Base-by-base conservation (phyloP, 352 stramenopile species). In the Phytopythium ostracodes region DNA sequence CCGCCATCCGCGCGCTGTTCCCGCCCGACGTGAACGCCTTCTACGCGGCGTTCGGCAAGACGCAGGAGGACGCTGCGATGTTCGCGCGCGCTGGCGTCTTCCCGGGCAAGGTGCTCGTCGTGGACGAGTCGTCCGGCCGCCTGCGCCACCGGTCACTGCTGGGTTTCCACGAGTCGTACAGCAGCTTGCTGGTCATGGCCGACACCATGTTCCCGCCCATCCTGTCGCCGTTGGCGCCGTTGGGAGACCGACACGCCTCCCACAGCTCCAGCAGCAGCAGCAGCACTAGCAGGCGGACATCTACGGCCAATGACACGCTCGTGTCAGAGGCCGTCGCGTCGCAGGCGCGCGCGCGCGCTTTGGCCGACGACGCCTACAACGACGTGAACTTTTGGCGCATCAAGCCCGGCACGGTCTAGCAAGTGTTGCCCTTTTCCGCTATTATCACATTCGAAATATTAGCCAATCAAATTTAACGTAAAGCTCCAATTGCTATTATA, bases 321-420 rank as follows among this genome's bases (percentile, higher is more conserved):
- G 68, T 86, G 11, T 81, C 75, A 3, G 81, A 89, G 38, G 68
- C 81, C 0, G 70, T 88, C 47, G 79, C 73, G 2, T 81, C 69
- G 0, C 74, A 81, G 51, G 75, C 75, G 8, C 73, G 72, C 15
- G 75, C 80, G 44, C 74, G 79, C 29, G 86, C 67, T 51, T 71
- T 91, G 65, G 72, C 68, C 12, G 86, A 95, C 58, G 86, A 95
- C 59, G 84, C 84, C 24, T 95, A 88, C 72, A 95, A 95, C 63
- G 86, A 95, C 59, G 67, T 91, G 31, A 95, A 95, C 64, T 95
- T 91, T 47, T 95, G 86, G 86, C 71, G 80, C 46, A 87, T 95
- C 51, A 67, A 79, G 25, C 85, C 85, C 22, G 76, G 77, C 22
- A 63, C 35, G 4, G 53, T 65, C 14, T 58, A 58, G 29, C 20